Conservation (phyloP, 257 asterid genomes). For the Euphrasia confusa region DNA sequence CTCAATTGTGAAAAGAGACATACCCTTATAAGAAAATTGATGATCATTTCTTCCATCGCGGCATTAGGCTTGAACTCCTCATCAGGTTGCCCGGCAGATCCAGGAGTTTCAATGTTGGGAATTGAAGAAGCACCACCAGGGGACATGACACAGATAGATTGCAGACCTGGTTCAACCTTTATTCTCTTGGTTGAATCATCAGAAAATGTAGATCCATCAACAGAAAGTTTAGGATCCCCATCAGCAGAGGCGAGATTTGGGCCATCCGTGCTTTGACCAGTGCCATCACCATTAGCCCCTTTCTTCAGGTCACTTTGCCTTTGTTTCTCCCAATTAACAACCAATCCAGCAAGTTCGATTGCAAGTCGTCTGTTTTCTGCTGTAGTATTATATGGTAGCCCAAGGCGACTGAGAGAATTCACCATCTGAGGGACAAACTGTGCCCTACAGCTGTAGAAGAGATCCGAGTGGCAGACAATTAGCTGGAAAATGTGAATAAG, state of each 20-base stretch:
- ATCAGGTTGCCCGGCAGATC: constrained; percentile 92
- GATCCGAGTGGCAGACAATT: constrained; percentile 97
- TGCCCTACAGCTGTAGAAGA: constrained; percentile 98
- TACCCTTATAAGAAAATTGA: constrained; percentile 96
- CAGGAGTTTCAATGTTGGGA: constrained; percentile 90
- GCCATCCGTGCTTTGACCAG: constrained; percentile 56
- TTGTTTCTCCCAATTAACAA: constrained; percentile 96
- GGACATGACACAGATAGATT: constrained; percentile 89
- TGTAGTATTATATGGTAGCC: constrained; percentile 90
- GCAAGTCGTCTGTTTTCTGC: constrained; percentile 99
- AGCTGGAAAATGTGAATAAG: constrained; percentile 99
- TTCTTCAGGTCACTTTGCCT: constrained; percentile 81
- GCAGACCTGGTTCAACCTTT: constrained; percentile 98
- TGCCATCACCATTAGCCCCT: constrained; percentile 51
- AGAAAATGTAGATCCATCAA: constrained; percentile 75
- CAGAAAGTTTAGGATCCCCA: constrained; percentile 60
- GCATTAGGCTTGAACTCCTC: constrained; percentile 99
- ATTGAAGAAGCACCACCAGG: constrained; percentile 94
- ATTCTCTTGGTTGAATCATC: constrained; percentile 90
- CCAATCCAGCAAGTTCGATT: constrained; percentile 99
- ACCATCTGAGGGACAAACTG: constrained; percentile 99
- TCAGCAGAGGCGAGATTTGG: constrained; percentile 44
- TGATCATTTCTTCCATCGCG: constrained; percentile 99
- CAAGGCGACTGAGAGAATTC: constrained; percentile 96
- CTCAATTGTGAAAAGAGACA: constrained; percentile 29